A percentile compares a stretch with the other conserved stretches of the same genome.
Evolutionary conservation across 2,329 filamentous ascomycete species (phyloP).

Genomic region (Diaporthe vexans): DNA sequence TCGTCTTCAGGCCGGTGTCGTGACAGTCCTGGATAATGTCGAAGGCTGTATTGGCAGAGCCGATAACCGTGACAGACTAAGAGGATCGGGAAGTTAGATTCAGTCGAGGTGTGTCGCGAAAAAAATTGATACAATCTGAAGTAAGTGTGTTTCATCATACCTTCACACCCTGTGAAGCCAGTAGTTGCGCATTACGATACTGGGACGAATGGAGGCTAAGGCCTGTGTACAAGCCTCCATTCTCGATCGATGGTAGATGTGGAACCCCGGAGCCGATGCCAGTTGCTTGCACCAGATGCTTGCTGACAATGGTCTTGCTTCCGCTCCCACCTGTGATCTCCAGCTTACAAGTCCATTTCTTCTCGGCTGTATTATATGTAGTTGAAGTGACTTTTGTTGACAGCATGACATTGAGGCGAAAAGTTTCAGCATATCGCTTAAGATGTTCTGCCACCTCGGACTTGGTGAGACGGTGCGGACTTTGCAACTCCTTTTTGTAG

Average conservation of each 20-base stretch:
- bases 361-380: slow-evolving; percentile 52
- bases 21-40: slow-evolving; percentile 54
- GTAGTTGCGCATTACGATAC: slow-evolving; percentile 55
- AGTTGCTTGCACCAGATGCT: slow-evolving; percentile 63
- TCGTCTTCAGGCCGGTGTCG: slow-evolving; percentile 48
- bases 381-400: slow-evolving; percentile 54
- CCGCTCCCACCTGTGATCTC: slow-evolving; percentile 43
- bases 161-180: slow-evolving; percentile 41
- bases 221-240: slow-evolving; percentile 57
- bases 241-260: slow-evolving; percentile 55
- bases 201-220: slow-evolving; percentile 58
- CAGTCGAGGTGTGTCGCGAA: not conserved
- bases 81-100: not conserved
- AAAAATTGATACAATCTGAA: not conserved
- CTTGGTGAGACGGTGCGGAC: slow-evolving; percentile 58
- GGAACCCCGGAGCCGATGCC: slow-evolving; percentile 58
- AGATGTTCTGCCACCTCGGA: slow-evolving; percentile 64
- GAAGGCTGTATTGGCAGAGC: slow-evolving; percentile 58
- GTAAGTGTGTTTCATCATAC: slow-evolving; percentile 2
- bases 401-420: slow-evolving; percentile 62
- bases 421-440: slow-evolving; percentile 59
- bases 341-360: slow-evolving; percentile 55
- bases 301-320: slow-evolving; percentile 50
- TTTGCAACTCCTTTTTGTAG: slow-evolving; percentile 52
- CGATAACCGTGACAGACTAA: slow-evolving; percentile 51